Percentiles rank a stretch among this genome's conserved stretches.
Evolutionary conservation across 371 early-diverging fungal genomes (phyloP).

Genomic region (Umbelopsis sp.): DNA sequence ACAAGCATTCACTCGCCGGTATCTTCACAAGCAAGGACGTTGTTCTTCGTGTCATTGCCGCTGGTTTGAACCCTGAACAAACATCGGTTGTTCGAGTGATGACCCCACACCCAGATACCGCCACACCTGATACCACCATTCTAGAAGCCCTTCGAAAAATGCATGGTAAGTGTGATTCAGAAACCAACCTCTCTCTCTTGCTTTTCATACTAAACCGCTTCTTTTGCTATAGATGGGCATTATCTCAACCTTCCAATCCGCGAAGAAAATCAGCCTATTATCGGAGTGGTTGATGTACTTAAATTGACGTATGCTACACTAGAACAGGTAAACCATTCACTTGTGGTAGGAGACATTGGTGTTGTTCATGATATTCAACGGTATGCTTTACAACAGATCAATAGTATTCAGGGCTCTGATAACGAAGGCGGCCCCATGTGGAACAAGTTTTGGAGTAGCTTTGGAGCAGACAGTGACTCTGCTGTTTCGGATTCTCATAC

Average conservation of each 20-base stretch:
- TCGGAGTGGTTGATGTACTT: constrained; percentile 90
- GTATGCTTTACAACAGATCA: constrained; percentile 25
- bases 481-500: constrained; percentile 41
- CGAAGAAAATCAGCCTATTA: constrained; percentile 62
- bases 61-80: constrained; percentile 80
- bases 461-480: constrained; percentile 46
- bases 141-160: constrained; percentile 89
- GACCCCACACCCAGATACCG: constrained; percentile 94
- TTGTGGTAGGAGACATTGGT: not conserved
- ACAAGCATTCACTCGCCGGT: constrained; percentile 76
- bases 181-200: not conserved
- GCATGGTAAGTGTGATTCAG: constrained; percentile 58
- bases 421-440: constrained; percentile 53
- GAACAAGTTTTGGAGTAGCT: constrained; percentile 56
- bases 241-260: constrained; percentile 91
- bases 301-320: constrained; percentile 80
- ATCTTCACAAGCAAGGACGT: constrained; percentile 88
- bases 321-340: constrained; percentile 59
- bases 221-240: constrained; percentile 53
- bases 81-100: constrained; percentile 90
- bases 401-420: constrained; percentile 45
- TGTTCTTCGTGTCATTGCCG: constrained; percentile 91
- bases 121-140: constrained; percentile 72
- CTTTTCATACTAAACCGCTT: not conserved
- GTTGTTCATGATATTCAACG: not conserved